Evolutionary conservation across 176 grass and related monocot genomes (phyloP).

Genomic region (Lolium rigidum): DNA sequence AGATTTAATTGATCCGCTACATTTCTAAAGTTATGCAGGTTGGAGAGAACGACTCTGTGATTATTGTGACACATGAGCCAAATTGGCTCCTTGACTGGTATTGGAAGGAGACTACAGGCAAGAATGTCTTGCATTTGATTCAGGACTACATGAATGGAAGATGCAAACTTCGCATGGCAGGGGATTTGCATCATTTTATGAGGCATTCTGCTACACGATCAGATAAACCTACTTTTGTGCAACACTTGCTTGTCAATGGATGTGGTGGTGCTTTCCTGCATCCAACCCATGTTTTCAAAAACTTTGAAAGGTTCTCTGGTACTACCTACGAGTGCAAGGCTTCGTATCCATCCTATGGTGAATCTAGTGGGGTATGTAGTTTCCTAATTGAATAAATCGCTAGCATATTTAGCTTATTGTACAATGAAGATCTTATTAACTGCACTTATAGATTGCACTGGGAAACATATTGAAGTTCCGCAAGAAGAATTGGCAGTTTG

Average conservation of each 20-base stretch:
- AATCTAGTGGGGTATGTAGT: constrained; percentile 81
- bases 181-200: constrained; percentile 98
- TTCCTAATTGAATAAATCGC: constrained; percentile 4
- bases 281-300: constrained; percentile 93
- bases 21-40: constrained; percentile 68
- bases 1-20: constrained; percentile 53
- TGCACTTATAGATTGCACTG: constrained; percentile 74
- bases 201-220: constrained; percentile 70
- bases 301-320: constrained; percentile 73
- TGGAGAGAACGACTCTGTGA: constrained; percentile 81
- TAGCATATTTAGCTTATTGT: constrained; percentile 35
- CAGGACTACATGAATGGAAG: constrained; percentile 82
- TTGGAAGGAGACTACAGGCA: constrained; percentile 85
- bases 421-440: constrained; percentile 44
- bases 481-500: constrained; percentile 99
- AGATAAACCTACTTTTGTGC: constrained; percentile 64
- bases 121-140: constrained; percentile 87
- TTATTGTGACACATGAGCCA: constrained; percentile 89
- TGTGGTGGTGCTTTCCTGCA: constrained; percentile 98
- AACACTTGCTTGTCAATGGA: constrained; percentile 93
- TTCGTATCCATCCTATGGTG: constrained; percentile 81
- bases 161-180: constrained; percentile 93
- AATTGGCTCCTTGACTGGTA: constrained; percentile 99
- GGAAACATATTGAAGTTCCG: constrained; percentile 94
- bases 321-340: constrained; percentile 84